These are phyloP conservation scores for Phaseolus coccineus DNA, from an alignment of 331 rosid genomes.

Conservation along the genomic window DNA sequence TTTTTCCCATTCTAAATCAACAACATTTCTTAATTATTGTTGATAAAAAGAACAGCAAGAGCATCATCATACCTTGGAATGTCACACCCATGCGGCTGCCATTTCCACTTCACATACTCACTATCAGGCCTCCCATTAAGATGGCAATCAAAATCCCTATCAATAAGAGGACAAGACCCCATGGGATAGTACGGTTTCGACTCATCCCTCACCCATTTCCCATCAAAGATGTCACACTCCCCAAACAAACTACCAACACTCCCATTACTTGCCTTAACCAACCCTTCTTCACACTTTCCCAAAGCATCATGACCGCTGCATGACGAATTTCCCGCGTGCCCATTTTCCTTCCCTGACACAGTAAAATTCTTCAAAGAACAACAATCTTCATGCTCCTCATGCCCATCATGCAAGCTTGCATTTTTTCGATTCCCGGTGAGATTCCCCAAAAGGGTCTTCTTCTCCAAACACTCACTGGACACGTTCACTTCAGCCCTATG, in stretches of 20 bases:
- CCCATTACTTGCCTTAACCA: background rate
- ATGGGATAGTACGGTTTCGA: slow-evolving; percentile 81
- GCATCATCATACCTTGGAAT: slow-evolving; percentile 76
- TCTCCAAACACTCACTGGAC: slow-evolving; percentile 37
- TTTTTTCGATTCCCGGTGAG: slow-evolving; percentile 26
- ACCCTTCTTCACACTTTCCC: slow-evolving; percentile 22
- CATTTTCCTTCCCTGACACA: background rate
- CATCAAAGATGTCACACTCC: slow-evolving; percentile 76
- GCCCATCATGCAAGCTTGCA: slow-evolving; percentile 43
- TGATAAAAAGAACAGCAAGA: background rate
- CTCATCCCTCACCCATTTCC: slow-evolving; percentile 85
- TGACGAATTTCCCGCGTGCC: slow-evolving; percentile 36
- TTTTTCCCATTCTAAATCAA: background rate
- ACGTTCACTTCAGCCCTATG: slow-evolving; percentile 41
- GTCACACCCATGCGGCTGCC: slow-evolving; percentile 89
- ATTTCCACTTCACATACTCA: slow-evolving; percentile 83
- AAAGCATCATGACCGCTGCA: background rate
- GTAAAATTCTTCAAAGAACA: background rate
- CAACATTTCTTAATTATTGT: background rate
- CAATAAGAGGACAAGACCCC: slow-evolving; percentile 89
- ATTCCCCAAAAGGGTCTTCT: slow-evolving; percentile 42
- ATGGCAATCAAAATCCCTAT: slow-evolving; percentile 80
- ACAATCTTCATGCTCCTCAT: background rate
- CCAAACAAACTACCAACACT: slow-evolving; percentile 38
- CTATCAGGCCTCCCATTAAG: slow-evolving; percentile 79